Conservation (phyloP, 192 early-diverging fungal genomes). For the Phlyctochytrium planicorne region DNA sequence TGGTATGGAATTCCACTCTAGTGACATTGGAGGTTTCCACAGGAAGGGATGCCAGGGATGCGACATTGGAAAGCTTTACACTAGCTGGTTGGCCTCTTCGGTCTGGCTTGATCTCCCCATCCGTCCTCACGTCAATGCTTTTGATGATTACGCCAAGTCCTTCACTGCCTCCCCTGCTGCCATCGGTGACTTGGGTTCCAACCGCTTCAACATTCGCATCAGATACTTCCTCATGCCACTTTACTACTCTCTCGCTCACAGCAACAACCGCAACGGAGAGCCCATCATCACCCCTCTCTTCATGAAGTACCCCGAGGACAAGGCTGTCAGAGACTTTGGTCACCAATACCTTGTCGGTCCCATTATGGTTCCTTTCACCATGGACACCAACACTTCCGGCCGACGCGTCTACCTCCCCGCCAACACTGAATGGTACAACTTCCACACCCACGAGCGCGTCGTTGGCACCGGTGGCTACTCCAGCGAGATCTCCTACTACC, state of each 20-base stretch:
- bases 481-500: neutral
- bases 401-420: constrained; percentile 1
- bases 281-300: constrained; percentile 21
- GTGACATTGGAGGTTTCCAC: constrained; percentile 20
- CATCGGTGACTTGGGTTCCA: constrained; percentile 12
- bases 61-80: neutral
- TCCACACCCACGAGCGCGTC: constrained; percentile 21
- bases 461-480: constrained; percentile 1
- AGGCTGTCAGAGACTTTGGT: constrained; percentile 6
- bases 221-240: constrained; percentile 18
- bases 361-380: constrained; percentile 5
- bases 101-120: constrained; percentile 21
- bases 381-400: neutral
- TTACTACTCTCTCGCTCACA: constrained; percentile 18
- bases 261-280: constrained; percentile 8
- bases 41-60: constrained; percentile 2
- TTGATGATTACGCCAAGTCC: neutral
- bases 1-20: constrained; percentile 17
- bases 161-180: constrained; percentile 14
- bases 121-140: constrained; percentile 10
- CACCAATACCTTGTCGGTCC: constrained; percentile 18
- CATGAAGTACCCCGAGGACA: constrained; percentile 17
- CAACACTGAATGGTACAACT: constrained; percentile 17
- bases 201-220: constrained; percentile 19
- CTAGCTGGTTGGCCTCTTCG: constrained; percentile 15